Evolutionary conservation across 169 alveolate species (phyloP).

Genomic region (Plasmodium berghei): DNA sequence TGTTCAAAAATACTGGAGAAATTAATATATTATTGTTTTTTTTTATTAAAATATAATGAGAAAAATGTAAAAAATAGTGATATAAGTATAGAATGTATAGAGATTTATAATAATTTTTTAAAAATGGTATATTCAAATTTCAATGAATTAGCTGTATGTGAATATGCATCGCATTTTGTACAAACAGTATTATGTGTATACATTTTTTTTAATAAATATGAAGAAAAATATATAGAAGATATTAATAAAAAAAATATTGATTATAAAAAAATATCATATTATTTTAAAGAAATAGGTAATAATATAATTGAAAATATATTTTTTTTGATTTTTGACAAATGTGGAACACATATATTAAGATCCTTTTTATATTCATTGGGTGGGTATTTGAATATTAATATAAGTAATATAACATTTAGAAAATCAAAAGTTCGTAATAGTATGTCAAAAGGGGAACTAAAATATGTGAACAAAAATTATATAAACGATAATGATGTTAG

Average conservation of each 20-base stretch:
- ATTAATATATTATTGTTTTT: constrained; percentile 61
- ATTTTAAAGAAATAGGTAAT: constrained; percentile 27
- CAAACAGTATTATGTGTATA: constrained; percentile 49
- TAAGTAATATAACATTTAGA: constrained; percentile 58
- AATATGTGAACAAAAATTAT: constrained; percentile 18
- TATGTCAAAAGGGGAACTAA: constrained; percentile 21
- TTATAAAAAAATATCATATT: constrained; percentile 1
- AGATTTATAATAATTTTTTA: constrained; percentile 44
- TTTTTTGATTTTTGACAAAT: constrained; percentile 31
- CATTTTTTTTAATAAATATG: constrained; percentile 52
- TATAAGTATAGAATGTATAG: constrained; percentile 63
- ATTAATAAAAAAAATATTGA: constrained; percentile 18
- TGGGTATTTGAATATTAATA: constrained; percentile 47
- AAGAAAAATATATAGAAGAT: constrained; percentile 53
- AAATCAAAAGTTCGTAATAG: constrained; percentile 53
- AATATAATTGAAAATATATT: constrained; percentile 21
- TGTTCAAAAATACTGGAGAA: constrained; percentile 64
- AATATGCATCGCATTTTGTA: constrained; percentile 65
- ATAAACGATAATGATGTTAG: background rate
- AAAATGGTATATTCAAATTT: constrained; percentile 3
- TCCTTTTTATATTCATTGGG: constrained; percentile 65
- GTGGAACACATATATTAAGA: constrained; percentile 68
- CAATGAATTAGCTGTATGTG: constrained; percentile 10
- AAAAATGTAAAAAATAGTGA: constrained; percentile 27
- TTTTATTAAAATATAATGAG: constrained; percentile 63